Evolutionary conservation across 129 eudicot species (phyloP), one percentile per base, ranked within the genome.

Genomic region (Flaveria sonorensis): DNA sequence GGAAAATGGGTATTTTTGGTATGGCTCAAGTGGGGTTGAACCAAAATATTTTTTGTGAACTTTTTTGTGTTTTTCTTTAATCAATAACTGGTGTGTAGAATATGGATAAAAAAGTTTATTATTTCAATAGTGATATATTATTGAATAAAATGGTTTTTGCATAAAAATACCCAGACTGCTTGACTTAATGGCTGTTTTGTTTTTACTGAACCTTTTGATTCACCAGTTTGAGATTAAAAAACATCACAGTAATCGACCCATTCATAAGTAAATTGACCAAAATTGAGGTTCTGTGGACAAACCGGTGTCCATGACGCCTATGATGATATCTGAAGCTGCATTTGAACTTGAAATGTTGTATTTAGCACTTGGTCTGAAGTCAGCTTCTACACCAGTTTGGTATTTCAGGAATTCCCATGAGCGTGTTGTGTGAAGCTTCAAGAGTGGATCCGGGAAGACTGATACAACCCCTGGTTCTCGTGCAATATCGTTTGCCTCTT

Each of bases 281-380:
- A 56, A 9, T 56, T 19, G 63, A 19, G 28, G 52, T 55, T 18
- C 26, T 67, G 39, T 15, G 28, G 1, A 20, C 52, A 9, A 42
- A 88, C 98, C 98, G 80, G 96, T 83, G 72, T 93, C 98, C 55
- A 93, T 60, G 77, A 93, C 72, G 68, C 98, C 98, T 62, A 93
- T 85, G 70, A 90, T 84, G 18, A 86, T 69, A 70, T 90, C 96
- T 10, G 83, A 82, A 32, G 83, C 72, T 47, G 79, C 87, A 14
- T 42, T 14, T 13, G 86, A 59, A 45, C 80, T 26, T 12, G 86
- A 48, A 2, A 10, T 20, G 7, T 16, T 63, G 63, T 72, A 81
- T 20, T 8, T 32, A 2, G 81, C 64, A 13, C 52, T 24, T 15
- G 75, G 75, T 30, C 19, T 72, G 55, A 73, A 71, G 59, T 81